Base-by-base conservation (phyloP, 352 stramenopile genomes). In the Pelagophyceae sp. region DNA sequence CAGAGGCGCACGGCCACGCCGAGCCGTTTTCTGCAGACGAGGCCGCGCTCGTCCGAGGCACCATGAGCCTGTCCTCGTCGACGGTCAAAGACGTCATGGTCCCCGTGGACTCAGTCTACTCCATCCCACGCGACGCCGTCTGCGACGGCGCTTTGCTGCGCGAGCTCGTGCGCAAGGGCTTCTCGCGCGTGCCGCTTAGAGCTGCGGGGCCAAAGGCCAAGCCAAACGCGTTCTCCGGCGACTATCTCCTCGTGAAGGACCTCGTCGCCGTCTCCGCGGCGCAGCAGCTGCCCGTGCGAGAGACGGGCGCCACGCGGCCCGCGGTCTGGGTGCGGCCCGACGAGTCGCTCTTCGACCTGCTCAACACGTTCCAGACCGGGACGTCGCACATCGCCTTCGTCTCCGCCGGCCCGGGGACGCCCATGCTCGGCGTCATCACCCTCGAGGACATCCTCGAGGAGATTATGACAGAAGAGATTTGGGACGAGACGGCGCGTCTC, bases 401-500 rank as follows among this genome's bases (percentile, higher is more conserved):
- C 54, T 92, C 88, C 0, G 81, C 84, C 27, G n/a, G n/a, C n/a
- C n/a, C n/a, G n/a, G n/a, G n/a, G n/a, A 76, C 92, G 23, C 82
- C 82, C 33, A 88, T 96, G 45, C 80, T 92, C 33, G 92, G 91
- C 25, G 92, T 96, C 76, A 83, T 95, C 32, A 96, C 91, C 29
- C 88, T 97, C 64, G 91, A 97, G 82, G 90, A 97, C 80, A 85
- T 95, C 19, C 85, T 97, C 54, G 92, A 97, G 79, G 87, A 93
- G 79, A 83, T 93, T 45, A 95, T 88, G 79, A 92, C 91, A 77
- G 90, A 95, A 71, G 87, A 93, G 76, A 96, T 97, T 75, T 88
- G 91, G 75, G 91, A 96, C 79, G 92, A 97, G 80, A 89, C 80
- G 54, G 91, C n/a, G n/a, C n/a, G n/a, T n/a, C n/a, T n/a, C n/a